Conservation (phyloP, 2,329 filamentous ascomycete genomes). For the Penicillium concentricum region DNA sequence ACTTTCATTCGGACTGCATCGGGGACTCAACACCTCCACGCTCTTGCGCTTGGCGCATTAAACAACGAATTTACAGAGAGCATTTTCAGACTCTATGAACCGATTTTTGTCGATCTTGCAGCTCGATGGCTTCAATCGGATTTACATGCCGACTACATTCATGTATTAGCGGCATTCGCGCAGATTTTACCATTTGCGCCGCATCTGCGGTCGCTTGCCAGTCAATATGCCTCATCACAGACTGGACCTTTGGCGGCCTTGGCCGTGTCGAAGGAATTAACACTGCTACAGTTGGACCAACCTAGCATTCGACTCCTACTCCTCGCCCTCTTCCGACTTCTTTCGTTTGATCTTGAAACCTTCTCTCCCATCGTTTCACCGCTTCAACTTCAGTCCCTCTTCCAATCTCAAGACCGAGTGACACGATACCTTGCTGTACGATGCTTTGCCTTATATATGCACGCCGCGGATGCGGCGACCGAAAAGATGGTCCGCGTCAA, state of each 20-base stretch:
- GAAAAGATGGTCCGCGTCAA: slow-evolving; percentile 69
- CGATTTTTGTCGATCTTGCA: slow-evolving; percentile 76
- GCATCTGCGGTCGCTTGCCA: slow-evolving; percentile 71
- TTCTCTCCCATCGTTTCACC: slow-evolving; percentile 67
- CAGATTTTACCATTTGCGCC: slow-evolving; percentile 79
- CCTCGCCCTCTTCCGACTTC: slow-evolving; percentile 72
- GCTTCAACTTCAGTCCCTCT: slow-evolving; percentile 66
- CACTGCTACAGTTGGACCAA: slow-evolving; percentile 36
- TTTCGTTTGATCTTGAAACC: slow-evolving; percentile 69
- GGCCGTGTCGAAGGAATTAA: slow-evolving; percentile 30
- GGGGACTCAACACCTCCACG: slow-evolving; percentile 67
- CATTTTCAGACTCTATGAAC: slow-evolving; percentile 72
- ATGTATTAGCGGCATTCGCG: slow-evolving; percentile 69
- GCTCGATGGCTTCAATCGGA: slow-evolving; percentile 66
- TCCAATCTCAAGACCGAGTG: slow-evolving; percentile 56
- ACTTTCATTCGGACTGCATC: slow-evolving; percentile 64
- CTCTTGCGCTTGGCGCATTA: slow-evolving; percentile 68
- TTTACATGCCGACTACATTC: slow-evolving; percentile 33
- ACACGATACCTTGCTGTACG: slow-evolving; percentile 80
- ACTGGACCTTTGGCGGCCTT: slow-evolving; percentile 35
- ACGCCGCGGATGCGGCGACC: slow-evolving; percentile 74
- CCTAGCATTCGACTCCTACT: slow-evolving; percentile 51
- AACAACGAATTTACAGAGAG: slow-evolving; percentile 67
- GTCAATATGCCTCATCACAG: slow-evolving; percentile 45
- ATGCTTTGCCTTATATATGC: slow-evolving; percentile 75